phyloP scores from a whole-genome alignment of 306 rosid genomes.

The Ammopiptanthus mongolicus region DNA sequence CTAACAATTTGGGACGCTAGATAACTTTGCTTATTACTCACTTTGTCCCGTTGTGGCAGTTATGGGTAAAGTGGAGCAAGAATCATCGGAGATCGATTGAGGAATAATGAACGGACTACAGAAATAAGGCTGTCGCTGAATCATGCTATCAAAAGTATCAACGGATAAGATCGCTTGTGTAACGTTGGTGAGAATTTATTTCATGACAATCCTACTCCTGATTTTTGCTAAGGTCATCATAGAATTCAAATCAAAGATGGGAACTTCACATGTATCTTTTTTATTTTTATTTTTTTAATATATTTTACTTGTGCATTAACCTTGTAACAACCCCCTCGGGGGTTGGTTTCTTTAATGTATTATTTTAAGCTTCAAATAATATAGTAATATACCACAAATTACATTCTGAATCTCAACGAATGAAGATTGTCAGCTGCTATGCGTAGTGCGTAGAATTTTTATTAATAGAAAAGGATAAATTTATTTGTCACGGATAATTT shows the following conservation, averaged over 20 bases:
- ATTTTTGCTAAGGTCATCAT: not conserved
- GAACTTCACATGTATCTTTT: not conserved
- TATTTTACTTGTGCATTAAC: not conserved
- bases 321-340: not conserved
- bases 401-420: not conserved
- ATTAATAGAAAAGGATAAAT: too few relatives aligned
- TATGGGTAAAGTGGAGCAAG: not conserved
- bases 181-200: not conserved
- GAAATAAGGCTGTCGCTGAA: not conserved
- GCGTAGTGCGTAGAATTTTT: too few relatives aligned
- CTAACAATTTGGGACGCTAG: not conserved
- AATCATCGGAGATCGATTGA: not conserved
- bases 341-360: not conserved
- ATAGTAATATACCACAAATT: not conserved
- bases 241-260: slow-evolving; percentile 1
- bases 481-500: too few relatives aligned
- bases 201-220: slow-evolving; percentile 6
- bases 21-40: slow-evolving; percentile 3
- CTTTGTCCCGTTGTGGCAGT: slow-evolving; percentile 12
- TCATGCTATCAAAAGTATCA: not conserved
- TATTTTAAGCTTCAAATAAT: not conserved
- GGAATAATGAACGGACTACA: not conserved
- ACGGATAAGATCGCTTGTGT: not conserved
- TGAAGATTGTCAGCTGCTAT: not conserved
- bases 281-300: not conserved